phyloP scores from a whole-genome alignment of 2,329 filamentous ascomycete genomes.

The Penicillium capsulatum region DNA sequence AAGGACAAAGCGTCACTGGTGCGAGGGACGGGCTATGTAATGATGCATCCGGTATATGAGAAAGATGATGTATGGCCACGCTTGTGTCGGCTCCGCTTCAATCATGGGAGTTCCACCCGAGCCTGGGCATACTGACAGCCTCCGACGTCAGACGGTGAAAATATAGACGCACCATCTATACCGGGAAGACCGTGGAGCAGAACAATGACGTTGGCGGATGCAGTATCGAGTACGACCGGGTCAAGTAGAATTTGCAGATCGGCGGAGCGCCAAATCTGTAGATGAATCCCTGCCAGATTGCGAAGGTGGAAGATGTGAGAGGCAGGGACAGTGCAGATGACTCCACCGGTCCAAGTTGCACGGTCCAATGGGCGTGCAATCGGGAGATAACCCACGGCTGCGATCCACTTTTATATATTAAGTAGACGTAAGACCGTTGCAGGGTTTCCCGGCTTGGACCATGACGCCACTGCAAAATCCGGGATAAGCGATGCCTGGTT shows the following conservation, averaged over 20 bases:
- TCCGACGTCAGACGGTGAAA: constrained; percentile 26
- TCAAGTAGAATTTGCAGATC: constrained; percentile 1
- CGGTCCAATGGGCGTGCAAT: constrained; percentile 7
- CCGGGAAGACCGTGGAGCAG: neutral
- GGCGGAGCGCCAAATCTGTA: constrained; percentile 1
- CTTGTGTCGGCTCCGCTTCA: too few relatives aligned
- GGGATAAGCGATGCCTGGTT: neutral
- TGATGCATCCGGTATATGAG: constrained; percentile 1
- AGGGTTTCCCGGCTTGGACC: neutral
- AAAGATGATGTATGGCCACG: constrained; percentile 17
- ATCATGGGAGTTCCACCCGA: too few relatives aligned
- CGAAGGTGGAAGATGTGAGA: too few relatives aligned
- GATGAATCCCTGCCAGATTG: neutral
- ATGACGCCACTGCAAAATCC: constrained; percentile 20
- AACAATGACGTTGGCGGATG: constrained; percentile 15
- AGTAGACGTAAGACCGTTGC: constrained; percentile 22
- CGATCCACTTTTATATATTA: constrained; percentile 25
- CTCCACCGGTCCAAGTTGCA: neutral
- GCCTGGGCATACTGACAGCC: constrained; percentile 10
- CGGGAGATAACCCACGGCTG: constrained; percentile 8
- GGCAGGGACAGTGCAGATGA: neutral
- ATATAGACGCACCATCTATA: neutral
- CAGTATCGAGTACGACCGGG: constrained; percentile 5
- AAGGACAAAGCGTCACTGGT: constrained; percentile 21
- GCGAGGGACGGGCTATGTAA: neutral